Evolutionary conservation across 352 stramenopile species (phyloP).

Genomic region (Globisporangium takayamanum): DNA sequence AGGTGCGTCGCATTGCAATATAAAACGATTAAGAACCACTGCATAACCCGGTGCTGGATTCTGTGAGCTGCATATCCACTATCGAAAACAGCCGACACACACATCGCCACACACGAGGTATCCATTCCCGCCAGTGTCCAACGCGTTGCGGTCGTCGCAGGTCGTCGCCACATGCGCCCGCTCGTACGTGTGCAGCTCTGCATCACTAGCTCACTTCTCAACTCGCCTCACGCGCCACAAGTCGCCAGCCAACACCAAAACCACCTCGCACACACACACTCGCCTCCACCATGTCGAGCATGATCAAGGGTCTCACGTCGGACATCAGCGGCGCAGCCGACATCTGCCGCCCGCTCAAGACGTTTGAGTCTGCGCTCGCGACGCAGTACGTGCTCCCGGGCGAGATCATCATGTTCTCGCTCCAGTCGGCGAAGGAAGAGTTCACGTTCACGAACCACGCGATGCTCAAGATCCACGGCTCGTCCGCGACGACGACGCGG

Average conservation of each 20-base stretch:
- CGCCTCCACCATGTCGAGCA: constrained; percentile 11
- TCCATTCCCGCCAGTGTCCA: too few relatives aligned
- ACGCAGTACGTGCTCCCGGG: constrained; percentile 28
- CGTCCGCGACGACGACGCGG: constrained; percentile 37
- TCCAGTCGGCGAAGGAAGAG: constrained; percentile 52
- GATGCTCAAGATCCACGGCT: constrained; percentile 30
- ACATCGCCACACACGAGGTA: too few relatives aligned
- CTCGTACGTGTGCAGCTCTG: too few relatives aligned
- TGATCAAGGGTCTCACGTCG: constrained; percentile 44
- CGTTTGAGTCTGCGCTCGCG: constrained; percentile 25
- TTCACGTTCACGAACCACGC: constrained; percentile 60
- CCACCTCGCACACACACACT: not conserved
- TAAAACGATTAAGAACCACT: too few relatives aligned
- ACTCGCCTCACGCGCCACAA: too few relatives aligned
- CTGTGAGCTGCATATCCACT: too few relatives aligned
- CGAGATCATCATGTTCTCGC: constrained; percentile 45
- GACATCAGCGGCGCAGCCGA: constrained; percentile 45
- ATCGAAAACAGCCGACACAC: too few relatives aligned
- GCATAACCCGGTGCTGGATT: too few relatives aligned
- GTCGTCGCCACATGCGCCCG: too few relatives aligned
- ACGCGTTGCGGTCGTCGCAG: too few relatives aligned
- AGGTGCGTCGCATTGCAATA: too few relatives aligned
- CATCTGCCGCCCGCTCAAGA: constrained; percentile 34
- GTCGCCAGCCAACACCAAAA: not conserved
- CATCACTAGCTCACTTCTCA: too few relatives aligned